phyloP scores from a whole-genome alignment of 2,329 filamentous ascomycete genomes.

The Hypoxylon rubiginosum region DNA sequence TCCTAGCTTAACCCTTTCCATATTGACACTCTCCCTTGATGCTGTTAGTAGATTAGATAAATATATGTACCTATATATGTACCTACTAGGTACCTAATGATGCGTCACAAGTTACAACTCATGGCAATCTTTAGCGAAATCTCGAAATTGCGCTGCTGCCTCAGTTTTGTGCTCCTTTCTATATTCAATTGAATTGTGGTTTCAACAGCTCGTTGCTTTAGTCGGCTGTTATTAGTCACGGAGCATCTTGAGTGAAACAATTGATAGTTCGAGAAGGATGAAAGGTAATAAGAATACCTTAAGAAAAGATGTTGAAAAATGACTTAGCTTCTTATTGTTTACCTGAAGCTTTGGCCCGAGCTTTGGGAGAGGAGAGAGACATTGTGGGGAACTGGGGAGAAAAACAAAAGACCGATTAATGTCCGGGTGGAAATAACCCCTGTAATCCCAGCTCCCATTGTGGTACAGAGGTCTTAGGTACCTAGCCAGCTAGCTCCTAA shows the following conservation, averaged over 20 bases:
- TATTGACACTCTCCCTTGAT: background rate
- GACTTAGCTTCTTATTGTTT: background rate
- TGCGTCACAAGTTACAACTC: background rate
- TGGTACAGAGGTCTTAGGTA: constrained; percentile 1
- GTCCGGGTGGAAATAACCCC: constrained; percentile 22
- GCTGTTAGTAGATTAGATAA: background rate
- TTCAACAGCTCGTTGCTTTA: background rate
- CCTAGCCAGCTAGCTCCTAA: background rate
- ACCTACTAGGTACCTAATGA: background rate
- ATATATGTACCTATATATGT: background rate
- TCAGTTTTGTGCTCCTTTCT: background rate
- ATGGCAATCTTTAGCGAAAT: background rate
- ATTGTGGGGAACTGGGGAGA: constrained; percentile 5
- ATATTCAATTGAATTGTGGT: background rate
- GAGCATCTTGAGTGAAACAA: background rate
- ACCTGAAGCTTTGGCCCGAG: background rate
- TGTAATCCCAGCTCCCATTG: constrained; percentile 32
- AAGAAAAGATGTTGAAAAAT: background rate
- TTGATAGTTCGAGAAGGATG: background rate
- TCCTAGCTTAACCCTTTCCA: background rate
- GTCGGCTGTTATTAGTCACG: background rate
- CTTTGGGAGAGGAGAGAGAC: background rate
- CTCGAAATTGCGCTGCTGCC: background rate
- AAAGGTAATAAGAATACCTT: too few relatives aligned
- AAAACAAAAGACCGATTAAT: constrained; percentile 40